Base-by-base conservation (phyloP, 257 asterid species). In the Nicotiana undulata region DNA sequence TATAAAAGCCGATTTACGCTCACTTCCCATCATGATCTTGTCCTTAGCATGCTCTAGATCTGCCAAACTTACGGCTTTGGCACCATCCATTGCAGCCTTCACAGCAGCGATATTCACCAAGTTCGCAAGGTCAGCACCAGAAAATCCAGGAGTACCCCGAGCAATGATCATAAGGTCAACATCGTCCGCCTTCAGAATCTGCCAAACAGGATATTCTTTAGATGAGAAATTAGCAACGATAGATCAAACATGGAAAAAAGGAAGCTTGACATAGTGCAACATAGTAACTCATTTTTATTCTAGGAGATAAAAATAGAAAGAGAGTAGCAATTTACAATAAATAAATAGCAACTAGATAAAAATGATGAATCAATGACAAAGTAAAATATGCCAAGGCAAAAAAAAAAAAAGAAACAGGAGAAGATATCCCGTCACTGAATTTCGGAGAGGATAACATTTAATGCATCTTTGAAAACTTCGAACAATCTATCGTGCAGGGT, bases 111-210 rank as follows among this genome's bases (percentile, higher is more conserved):
- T 87, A 34, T 94, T 94, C 75, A 94, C 94, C 86, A 94, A 83
- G 90, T 94, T 94, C 2, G 98, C 97, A 31, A 94, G 98, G 81
- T 94, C 98, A 5, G 98, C 98, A 20, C 98, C 98, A 0, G 98
- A 94, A 84, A 94, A 94, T 9, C 98, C 98, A 4, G 97, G 97
- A n/a, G 98, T 92, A 76, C 98, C 97, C 81, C 97, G 85, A 51
- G 98, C 98, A 74, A 93, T 92, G 79, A 92, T 90, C 89, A 83
- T 88, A 75, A 90, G 92, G 81, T 94, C 97, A 10, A 92, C 98
- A 58, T 94, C 98, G n/a, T 94, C 97, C 9, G 91, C 98, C 85
- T 93, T 94, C 81, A 90, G 88, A 85, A 94, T 93, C 97, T 94
- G 82, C 29, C 81, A 85, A 26, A 64, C 26, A 81, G 82, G 29